Evolutionary conservation across 805 yeast genomes (phyloP).

Genomic region (Yamadazyma laniorum): DNA sequence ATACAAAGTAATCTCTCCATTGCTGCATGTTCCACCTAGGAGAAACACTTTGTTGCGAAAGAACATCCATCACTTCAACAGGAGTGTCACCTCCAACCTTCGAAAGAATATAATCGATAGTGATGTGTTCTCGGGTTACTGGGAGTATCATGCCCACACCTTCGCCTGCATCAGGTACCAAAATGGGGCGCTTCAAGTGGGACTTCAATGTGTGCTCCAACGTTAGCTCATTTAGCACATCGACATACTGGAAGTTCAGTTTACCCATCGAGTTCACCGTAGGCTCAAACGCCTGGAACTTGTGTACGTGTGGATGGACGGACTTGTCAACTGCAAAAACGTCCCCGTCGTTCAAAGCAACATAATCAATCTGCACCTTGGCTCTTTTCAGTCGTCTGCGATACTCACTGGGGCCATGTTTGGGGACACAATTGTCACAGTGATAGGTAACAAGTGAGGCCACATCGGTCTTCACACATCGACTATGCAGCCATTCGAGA

Average conservation of each 20-base stretch:
- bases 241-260: conserved; percentile 17
- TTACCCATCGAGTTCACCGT: conserved; percentile 17
- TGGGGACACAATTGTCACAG: conserved; percentile 47
- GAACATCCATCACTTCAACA: conserved; percentile 86
- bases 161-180: conserved; percentile 32
- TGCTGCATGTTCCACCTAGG: conserved; percentile 67
- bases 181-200: conserved; percentile 44
- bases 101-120: conserved; percentile 55
- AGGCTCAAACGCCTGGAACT: conserved; percentile 27
- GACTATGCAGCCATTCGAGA: conserved; percentile 52
- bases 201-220: conserved; percentile 32
- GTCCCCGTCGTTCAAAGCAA: conserved; percentile 76
- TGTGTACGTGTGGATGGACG: conserved; percentile 51
- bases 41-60: conserved; percentile 64
- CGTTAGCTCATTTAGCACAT: conserved; percentile 32
- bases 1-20: conserved; percentile 73
- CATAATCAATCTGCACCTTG: conserved; percentile 62
- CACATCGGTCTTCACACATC: conserved; percentile 43
- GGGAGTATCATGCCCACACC: conserved; percentile 57
- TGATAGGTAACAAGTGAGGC: conserved; percentile 48
- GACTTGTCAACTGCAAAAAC: conserved; percentile 45
- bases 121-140: conserved; percentile 30
- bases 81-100: conserved; percentile 60
- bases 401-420: conserved; percentile 49
- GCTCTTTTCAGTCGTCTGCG: conserved; percentile 57